Evolutionary conservation across 345 rosid species (phyloP), one percentile per base, ranked within the genome.

Genomic region (Melaleuca alternifolia): DNA sequence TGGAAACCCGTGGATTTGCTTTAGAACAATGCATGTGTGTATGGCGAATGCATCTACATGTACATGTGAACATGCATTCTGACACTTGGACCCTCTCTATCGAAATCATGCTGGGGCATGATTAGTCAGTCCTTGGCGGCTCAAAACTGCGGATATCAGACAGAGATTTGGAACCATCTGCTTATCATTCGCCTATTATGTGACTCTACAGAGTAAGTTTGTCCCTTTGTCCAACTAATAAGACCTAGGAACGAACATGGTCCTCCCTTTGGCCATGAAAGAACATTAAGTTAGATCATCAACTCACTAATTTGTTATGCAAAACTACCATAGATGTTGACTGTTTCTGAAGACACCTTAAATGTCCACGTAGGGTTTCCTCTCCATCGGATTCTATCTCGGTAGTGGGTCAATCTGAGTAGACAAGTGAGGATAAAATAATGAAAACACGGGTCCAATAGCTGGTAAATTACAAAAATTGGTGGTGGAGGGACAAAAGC

Each of bases 401-500:
- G 81, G 81, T 37, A 83, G 54, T 24, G 82, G 82, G 86, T 88
- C 84, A 30, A 84, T 87, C 83, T 81, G 21, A 28, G 41, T 57
- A 21, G 57, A 33, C 76, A 54, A 84, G 65, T 71, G 84, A 82
- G 85, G 52, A 87, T 85, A 86, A 33, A 75, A 41, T 54, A 33
- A 50, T 65, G 65, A 75, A 62, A 18, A 50, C 59, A 26, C 50
- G n/a, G 84, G 56, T 37, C 48, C 81, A 71, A 65, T n/a, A 30
- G 14, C 84, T n/a, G 54, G 83, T 57, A 83, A 75, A 51, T 51
- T 13, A 52, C 51, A 84, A 65, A 86, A 33, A 53, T 18, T 37
- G 51, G 61, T 84, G 87, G 51, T 50, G 50, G 81, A 65, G 87
- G 85, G 91, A 61, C 89, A 89, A 86, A 87, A 85, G 90, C 76